A percentile compares a stretch with the other conserved stretches of the same genome.
phyloP scores from a whole-genome alignment of 1,284 basidiomycete genomes.

The Rhodotorula sp. region DNA sequence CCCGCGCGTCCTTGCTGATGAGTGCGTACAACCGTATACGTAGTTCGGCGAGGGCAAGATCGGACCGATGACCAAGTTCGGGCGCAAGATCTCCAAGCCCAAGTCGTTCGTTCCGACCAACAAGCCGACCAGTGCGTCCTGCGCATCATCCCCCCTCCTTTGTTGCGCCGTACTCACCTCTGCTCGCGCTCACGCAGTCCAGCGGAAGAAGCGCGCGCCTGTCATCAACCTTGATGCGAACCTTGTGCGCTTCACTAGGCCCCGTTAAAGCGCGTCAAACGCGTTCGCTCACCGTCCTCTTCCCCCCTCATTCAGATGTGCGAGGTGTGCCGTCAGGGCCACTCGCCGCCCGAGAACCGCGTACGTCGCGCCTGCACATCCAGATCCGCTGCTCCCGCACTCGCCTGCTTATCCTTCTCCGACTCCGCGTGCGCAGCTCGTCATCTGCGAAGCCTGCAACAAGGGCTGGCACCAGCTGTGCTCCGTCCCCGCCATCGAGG shows the following conservation, averaged over 20 bases:
- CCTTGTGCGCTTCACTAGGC: not conserved
- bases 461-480: constrained; percentile 39
- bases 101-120: constrained; percentile 39
- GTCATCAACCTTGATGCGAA: constrained; percentile 20
- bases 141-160: not conserved
- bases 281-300: too few relatives aligned
- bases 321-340: constrained; percentile 32
- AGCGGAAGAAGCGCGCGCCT: constrained; percentile 33
- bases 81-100: constrained; percentile 40
- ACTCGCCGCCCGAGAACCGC: constrained; percentile 34
- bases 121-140: constrained; percentile 35
- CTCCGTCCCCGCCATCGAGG: constrained; percentile 20
- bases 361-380: not conserved
- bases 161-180: not conserved
- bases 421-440: constrained; percentile 7
- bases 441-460: constrained; percentile 39
- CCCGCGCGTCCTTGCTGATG: not conserved
- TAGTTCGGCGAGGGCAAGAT: constrained; percentile 19
- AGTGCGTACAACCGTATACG: not conserved
- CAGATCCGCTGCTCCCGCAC: not conserved
- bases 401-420: not conserved
- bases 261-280: too few relatives aligned
- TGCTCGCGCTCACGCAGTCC: constrained; percentile 6
- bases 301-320: constrained; percentile 16
- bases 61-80: constrained; percentile 35